phyloP scores from a whole-genome alignment of 345 rosid species.

The Iberis pinnata region DNA sequence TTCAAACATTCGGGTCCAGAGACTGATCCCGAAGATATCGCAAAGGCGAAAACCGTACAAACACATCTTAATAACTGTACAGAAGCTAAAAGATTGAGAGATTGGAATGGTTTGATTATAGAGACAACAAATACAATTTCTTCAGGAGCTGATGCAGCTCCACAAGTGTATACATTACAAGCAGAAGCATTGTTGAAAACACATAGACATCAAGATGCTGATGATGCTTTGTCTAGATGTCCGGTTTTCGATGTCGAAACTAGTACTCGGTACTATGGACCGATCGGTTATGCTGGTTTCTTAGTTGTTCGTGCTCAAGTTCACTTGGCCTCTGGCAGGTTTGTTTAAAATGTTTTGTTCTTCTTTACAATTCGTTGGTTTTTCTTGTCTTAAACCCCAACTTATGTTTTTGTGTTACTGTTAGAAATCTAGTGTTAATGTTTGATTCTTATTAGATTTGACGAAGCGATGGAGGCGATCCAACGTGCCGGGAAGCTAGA shows the following conservation, averaged over 20 bases:
- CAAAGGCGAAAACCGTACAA: conserved; percentile 58
- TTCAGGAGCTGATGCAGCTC: conserved; percentile 82
- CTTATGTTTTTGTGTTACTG: not conserved
- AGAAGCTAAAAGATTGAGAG: conserved; percentile 56
- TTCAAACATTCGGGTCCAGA: conserved; percentile 82
- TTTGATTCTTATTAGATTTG: conserved; percentile 38
- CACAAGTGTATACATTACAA: conserved; percentile 82
- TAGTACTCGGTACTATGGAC: conserved; percentile 66
- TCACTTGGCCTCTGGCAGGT: conserved; percentile 84
- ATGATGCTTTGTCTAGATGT: conserved; percentile 43
- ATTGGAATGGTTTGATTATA: conserved; percentile 58
- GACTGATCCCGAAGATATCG: conserved; percentile 62
- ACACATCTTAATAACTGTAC: conserved; percentile 54
- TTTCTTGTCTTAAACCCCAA: not conserved
- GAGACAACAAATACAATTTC: conserved; percentile 51
- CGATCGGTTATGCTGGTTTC: conserved; percentile 61
- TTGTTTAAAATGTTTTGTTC: conserved; percentile 24
- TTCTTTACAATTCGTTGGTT: not conserved
- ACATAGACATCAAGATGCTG: conserved; percentile 74
- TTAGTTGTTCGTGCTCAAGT: conserved; percentile 73
- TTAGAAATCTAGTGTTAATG: not conserved
- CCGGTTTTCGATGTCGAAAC: conserved; percentile 55
- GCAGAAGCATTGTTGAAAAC: conserved; percentile 81
- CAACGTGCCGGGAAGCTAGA: conserved; percentile 68
- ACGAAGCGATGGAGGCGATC: conserved; percentile 56